Conservation (phyloP, 1,284 basidiomycete genomes). For the Ceratobasidium sp. region DNA sequence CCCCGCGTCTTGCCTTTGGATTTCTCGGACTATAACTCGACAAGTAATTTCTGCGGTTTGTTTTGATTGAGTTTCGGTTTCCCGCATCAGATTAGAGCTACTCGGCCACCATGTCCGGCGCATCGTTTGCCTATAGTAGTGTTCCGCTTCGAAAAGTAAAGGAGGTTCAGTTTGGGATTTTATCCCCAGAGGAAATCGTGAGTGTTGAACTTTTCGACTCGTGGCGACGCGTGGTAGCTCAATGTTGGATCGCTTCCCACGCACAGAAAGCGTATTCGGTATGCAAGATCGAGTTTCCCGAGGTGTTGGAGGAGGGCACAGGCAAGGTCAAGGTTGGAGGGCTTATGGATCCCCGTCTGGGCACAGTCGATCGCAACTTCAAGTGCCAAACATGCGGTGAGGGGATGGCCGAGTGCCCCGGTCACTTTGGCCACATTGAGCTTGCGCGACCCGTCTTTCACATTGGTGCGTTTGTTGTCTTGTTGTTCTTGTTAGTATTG, state of each 20-base stretch:
- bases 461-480: slow-evolving; percentile 67
- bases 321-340: slow-evolving; percentile 90
- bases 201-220: slow-evolving; percentile 50
- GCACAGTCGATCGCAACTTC: slow-evolving; percentile 98
- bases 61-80: slow-evolving; percentile 1
- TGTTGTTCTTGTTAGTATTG: neutral
- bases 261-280: slow-evolving; percentile 94
- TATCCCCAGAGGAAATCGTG: slow-evolving; percentile 99
- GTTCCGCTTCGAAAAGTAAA: slow-evolving; percentile 93
- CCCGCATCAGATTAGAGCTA: slow-evolving; percentile 2
- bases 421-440: slow-evolving; percentile 99
- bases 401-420: slow-evolving; percentile 97
- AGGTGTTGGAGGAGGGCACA: slow-evolving; percentile 95
- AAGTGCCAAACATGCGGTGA: slow-evolving; percentile 99
- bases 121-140: slow-evolving; percentile 80
- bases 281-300: slow-evolving; percentile 97
- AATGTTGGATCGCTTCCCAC: slow-evolving; percentile 39
- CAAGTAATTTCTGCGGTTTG: slow-evolving; percentile 11
- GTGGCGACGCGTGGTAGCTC: slow-evolving; percentile 32
- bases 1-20: slow-evolving; percentile 2
- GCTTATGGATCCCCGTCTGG: slow-evolving; percentile 97
- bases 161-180: slow-evolving; percentile 99
- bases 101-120: slow-evolving; percentile 22
- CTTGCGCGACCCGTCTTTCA: slow-evolving; percentile 96
- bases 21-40: slow-evolving; percentile 27